Base-by-base conservation (phyloP, 768 basidiomycete species). In the Panellus pusillus region DNA sequence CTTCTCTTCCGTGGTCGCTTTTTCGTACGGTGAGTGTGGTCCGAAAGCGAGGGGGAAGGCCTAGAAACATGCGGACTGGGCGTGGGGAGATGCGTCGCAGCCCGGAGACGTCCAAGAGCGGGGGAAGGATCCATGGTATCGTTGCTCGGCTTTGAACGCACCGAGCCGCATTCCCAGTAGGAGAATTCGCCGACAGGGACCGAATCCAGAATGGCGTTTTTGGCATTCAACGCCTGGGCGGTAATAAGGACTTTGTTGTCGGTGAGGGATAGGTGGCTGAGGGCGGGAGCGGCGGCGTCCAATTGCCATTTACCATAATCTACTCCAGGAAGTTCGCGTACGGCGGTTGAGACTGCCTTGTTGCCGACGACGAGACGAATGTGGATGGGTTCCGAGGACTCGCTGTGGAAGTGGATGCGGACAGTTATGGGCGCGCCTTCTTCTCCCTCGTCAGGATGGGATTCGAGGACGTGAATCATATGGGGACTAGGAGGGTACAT, bases 301-400 rank as follows among this genome's bases (percentile, higher is more conserved):
- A 90, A 79, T 64, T 85, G 82, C 85, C 83, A 88, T 42, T 76
- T 71, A 29, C 80, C 81, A 50, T 75, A 76, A 8, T 74, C 69
- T 1, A 73, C 65, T 12, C 72, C 64, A n/a, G 74, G 72, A 0
- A 86, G 63, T 61, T 81, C 77, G 40, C 75, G 74, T 27, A 93
- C 86, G 12, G 78, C 78, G 0, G 91, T 93, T 31, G 75, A 74
- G 20, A 93, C 77, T 3, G 89, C 81, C 57, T 79, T 83, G 54
- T 75, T 68, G 28, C 86, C 91, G 58, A 93, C 75, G 61, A 92
- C 82, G 58, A 93, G 81, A 47, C 91, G 83, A 19, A 92, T 80
- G 54, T 78, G 83, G 35, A 88, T 77, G 6, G 76, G 68, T 50
- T 81, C 79, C 9, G 78, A 73, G 28, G 70, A 69, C 13, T 73